Evolutionary conservation across 1,284 basidiomycete species (phyloP), one percentile per base, ranked within the genome.

Genomic region (Boletellus deceptivus): DNA sequence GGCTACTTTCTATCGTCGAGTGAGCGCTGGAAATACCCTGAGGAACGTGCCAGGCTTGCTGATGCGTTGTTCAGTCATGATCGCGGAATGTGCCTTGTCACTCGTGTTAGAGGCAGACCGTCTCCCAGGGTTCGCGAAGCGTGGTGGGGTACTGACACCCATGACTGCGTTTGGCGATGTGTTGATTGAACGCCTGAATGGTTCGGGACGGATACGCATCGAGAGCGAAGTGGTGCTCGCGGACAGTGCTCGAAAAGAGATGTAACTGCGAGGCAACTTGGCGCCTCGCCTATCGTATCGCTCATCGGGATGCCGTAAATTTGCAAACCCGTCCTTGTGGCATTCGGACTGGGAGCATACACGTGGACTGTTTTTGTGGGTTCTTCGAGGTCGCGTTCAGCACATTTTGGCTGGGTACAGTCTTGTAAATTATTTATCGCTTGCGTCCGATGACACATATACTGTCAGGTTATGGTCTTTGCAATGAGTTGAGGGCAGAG

Each of bases 71-170:
- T 49, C 56, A 90, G 89, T 82, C 37, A 81, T 93, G 75, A 75
- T 91, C 24, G 74, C 82, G 3, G 92, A 95, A 72, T 80, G 79
- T 13, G 91, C 89, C 0, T 75, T 94, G 8, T 76, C 79, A 6
- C 73, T 92, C 42, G 68, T 86, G 29, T 73, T 86, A 1, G 73
- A 80, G 4, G 71, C 74, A 4, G 69, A 71, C 6, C 64, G 56
- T 48, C 77, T 90, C 3, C 78, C 88, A 0, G 59, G 74, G 0
- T 67, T 86, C 6, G 84, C 77, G 1, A 74, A 70, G 29, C 59
- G 72, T 49, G 92, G 92, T 16, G 92, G 93, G 9, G 71, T 93
- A 2, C 73, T 94, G 43, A 95, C 92, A 1, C 83, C 91, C 0
- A 79, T 85, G 59, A 82, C 81, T 2, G 89, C 88, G 1, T 78